Evolutionary conservation across 345 rosid species (phyloP), one percentile per base, ranked within the genome.

Genomic region (Aethionema arabicum): DNA sequence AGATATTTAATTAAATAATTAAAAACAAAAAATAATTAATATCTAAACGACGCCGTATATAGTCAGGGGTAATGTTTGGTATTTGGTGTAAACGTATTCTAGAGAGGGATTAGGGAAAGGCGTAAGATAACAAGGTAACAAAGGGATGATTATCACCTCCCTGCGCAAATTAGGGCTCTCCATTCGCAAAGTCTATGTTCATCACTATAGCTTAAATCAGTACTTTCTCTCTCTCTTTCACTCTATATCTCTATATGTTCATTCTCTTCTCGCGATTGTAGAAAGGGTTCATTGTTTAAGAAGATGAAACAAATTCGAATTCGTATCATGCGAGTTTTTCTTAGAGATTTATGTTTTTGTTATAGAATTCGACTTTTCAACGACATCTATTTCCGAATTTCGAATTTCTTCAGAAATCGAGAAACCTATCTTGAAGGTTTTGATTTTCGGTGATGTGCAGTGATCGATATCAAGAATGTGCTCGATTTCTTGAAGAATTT

Each of bases 91-190:
- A 31, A 0, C 2, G 4, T 73, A 29, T 67, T 29, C 30, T 0
- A 1, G 4, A 31, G 14, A 46, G 6, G 57, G 31, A 32, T 35
- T 35, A 33, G 67, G 15, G 33, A 39, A 39, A 58, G 66, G 86
- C 82, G 86, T 77, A 77, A 65, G 83, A 75, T 82, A 79, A 75
- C 66, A 62, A 70, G 72, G 51, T 70, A 46, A 57, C 59, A 54
- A 79, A 79, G 52, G 12, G 67, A 74, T 59, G 66, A 35, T 29
- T 65, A 5, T 67, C 76, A 73, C 74, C 74, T 69, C 76, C 83
- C 91, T 52, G 91, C 88, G 87, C 87, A 85, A 81, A 85, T 82
- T 85, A 85, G 88, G 91, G 91, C 78, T 72, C 35, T 40, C 53
- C 87, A 68, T 59, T 62, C 48, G 44, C 52, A 52, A 52, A 55